phyloP scores from a whole-genome alignment of 2,329 filamentous ascomycete genomes.

The Emergomyces pasteurianus region DNA sequence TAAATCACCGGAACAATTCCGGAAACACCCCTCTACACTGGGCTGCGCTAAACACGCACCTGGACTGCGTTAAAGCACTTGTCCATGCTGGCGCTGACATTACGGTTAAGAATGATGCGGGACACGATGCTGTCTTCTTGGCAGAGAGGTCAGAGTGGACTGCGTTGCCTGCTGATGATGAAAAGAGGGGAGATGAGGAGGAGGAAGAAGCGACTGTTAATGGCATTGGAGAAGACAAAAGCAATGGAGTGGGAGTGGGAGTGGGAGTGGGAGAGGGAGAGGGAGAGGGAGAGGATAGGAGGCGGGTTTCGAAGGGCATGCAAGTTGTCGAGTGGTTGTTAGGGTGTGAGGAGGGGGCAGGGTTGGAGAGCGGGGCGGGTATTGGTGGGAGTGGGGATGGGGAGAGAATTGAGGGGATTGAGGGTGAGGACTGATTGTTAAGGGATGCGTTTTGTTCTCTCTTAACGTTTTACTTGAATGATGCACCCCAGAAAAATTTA shows the following conservation, averaged over 20 bases:
- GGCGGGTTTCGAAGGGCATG: constrained; percentile 24
- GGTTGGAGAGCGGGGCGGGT: constrained; percentile 18
- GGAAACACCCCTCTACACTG: constrained; percentile 91
- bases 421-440: background rate
- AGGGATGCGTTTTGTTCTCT: background rate
- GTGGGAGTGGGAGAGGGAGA: constrained; percentile 9
- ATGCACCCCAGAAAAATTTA: too few relatives aligned
- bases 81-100: constrained; percentile 67
- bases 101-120: constrained; percentile 66
- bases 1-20: constrained; percentile 55
- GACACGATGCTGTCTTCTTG: constrained; percentile 67
- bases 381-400: constrained; percentile 6
- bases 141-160: constrained; percentile 59
- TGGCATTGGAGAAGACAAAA: constrained; percentile 1
- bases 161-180: constrained; percentile 31
- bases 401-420: constrained; percentile 2
- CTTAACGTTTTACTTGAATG: too few relatives aligned
- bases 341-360: constrained; percentile 25
- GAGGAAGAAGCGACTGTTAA: constrained; percentile 12
- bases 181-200: constrained; percentile 13
- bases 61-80: constrained; percentile 66
- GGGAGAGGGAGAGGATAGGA: constrained; percentile 8
- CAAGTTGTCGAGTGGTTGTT: constrained; percentile 33
- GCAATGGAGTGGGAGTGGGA: constrained; percentile 8
- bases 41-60: constrained; percentile 81